Conservation (phyloP, 2,329 filamentous ascomycete species). For the Aspergillus pseudotamarii region DNA sequence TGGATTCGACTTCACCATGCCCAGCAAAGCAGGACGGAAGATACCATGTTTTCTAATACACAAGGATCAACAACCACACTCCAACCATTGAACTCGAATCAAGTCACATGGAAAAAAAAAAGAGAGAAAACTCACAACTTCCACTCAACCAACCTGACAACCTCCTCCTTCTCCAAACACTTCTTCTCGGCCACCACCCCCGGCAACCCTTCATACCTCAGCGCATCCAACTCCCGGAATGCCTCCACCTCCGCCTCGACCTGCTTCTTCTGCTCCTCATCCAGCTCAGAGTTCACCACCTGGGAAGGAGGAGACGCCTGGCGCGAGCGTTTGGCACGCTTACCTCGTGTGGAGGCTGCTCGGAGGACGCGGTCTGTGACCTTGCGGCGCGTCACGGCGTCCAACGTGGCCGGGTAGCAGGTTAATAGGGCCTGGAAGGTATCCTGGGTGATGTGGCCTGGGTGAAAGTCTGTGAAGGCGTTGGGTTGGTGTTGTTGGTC, state of each 20-base stretch:
- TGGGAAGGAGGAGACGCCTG: background rate
- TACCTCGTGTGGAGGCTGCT: background rate
- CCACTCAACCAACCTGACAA: slow-evolving; percentile 47
- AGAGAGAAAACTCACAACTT: slow-evolving; percentile 41
- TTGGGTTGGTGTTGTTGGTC: background rate
- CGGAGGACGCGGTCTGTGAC: slow-evolving; percentile 3
- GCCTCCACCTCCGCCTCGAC: slow-evolving; percentile 22
- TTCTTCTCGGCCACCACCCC: slow-evolving; percentile 22
- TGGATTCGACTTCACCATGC: slow-evolving; percentile 43
- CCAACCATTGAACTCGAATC: slow-evolving; percentile 18
- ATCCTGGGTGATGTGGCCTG: slow-evolving; percentile 26
- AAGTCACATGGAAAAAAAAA: background rate
- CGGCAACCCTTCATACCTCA: slow-evolving; percentile 42
- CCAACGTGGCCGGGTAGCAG: slow-evolving; percentile 30
- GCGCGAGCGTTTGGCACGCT: slow-evolving; percentile 7
- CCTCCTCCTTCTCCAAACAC: slow-evolving; percentile 37
- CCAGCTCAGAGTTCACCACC: background rate
- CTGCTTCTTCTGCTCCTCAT: slow-evolving; percentile 11
- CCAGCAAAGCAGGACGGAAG: slow-evolving; percentile 42
- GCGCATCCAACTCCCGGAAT: slow-evolving; percentile 39
- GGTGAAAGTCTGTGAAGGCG: slow-evolving; percentile 21
- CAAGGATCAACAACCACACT: background rate
- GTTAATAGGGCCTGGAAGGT: slow-evolving; percentile 32
- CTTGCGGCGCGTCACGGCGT: slow-evolving; percentile 28
- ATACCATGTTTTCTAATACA: slow-evolving; percentile 42